Percentiles rank a stretch among this genome's conserved stretches.
Evolutionary conservation across 768 basidiomycete species (phyloP).

Genomic region (Amanita inopinata): DNA sequence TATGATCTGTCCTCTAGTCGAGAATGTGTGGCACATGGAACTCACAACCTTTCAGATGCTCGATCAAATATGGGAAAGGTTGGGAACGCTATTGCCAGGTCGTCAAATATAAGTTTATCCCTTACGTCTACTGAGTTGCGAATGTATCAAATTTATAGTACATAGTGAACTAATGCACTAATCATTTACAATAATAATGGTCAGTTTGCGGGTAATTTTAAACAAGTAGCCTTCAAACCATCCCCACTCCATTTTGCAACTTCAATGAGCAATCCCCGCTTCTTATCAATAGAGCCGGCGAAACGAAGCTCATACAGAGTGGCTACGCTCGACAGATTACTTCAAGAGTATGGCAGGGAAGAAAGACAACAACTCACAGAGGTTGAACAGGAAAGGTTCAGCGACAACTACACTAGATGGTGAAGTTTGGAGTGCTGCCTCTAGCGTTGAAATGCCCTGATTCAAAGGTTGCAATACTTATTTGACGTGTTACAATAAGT

Average conservation of each 20-base stretch:
- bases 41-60: conserved; percentile 41
- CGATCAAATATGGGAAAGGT: conserved; percentile 87
- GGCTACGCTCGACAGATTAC: conserved; percentile 29
- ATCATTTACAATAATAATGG: not conserved
- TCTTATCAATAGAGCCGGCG: conserved; percentile 62
- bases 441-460: conserved; percentile 64
- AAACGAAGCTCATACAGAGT: conserved; percentile 80
- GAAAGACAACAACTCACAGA: conserved; percentile 42
- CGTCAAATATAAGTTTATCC: conserved; percentile 88
- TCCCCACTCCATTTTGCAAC: conserved; percentile 85
- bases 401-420: conserved; percentile 67
- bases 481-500: not conserved
- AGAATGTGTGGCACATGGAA: not conserved
- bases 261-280: conserved; percentile 61
- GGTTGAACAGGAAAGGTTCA: conserved; percentile 79
- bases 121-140: conserved; percentile 58
- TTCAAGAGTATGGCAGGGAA: not conserved
- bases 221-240: conserved; percentile 62
- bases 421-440: conserved; percentile 48
- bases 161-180: not conserved
- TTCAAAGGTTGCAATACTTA: no score
- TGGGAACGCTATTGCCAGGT: conserved; percentile 86
- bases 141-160: conserved; percentile 5
- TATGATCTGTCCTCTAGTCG: conserved; percentile 23
- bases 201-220: conserved; percentile 65